A percentile compares a stretch with the other conserved stretches of the same genome.
phyloP scores from a whole-genome alignment of 345 rosid genomes.

The Eucalyptus decipiens region DNA sequence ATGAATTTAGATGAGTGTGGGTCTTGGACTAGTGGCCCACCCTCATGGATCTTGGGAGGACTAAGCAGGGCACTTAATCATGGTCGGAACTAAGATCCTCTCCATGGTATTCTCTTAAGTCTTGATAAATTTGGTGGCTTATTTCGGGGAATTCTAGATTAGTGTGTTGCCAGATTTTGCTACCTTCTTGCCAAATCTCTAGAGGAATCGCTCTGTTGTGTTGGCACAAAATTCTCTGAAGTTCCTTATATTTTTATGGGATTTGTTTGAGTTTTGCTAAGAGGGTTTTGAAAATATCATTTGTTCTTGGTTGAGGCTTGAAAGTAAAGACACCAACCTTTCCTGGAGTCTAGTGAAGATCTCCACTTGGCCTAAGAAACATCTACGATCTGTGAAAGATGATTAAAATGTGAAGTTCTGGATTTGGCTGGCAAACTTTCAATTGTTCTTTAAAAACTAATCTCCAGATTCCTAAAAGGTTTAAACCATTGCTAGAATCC shows the following conservation, averaged over 20 bases:
- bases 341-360: background rate
- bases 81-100: background rate
- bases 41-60: background rate
- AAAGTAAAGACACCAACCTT: background rate
- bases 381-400: background rate
- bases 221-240: background rate
- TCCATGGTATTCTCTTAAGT: background rate
- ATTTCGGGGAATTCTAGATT: background rate
- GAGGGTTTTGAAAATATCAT: background rate
- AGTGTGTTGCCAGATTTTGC: background rate
- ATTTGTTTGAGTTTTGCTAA: background rate
- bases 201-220: background rate
- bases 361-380: background rate
- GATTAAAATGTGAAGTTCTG: background rate
- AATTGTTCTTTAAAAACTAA: background rate
- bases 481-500: background rate
- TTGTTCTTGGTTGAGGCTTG: background rate
- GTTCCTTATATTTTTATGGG: fast-evolving
- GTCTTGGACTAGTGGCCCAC: background rate
- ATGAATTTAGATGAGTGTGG: background rate
- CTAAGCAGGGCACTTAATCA: fast-evolving
- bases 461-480: fast-evolving
- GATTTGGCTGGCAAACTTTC: background rate
- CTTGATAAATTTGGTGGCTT: background rate
- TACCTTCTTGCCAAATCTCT: background rate